Evolutionary conservation across 192 early-diverging fungal genomes (phyloP), one percentile per base, ranked within the genome.

Genomic region (Podila minutissima): DNA sequence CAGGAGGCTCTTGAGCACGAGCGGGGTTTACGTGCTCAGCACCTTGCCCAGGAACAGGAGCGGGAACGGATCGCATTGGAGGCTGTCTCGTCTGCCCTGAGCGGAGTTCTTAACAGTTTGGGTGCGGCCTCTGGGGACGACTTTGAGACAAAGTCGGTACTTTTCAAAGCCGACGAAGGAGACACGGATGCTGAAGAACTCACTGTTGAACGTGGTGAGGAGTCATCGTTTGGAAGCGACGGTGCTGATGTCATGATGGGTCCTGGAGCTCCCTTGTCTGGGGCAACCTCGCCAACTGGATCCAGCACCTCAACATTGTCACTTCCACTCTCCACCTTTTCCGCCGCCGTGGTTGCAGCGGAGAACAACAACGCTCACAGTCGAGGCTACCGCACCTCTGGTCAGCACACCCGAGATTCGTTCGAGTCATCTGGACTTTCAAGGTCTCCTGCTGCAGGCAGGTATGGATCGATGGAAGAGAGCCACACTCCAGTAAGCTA

Each of bases 101-200:
- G 48, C 37, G 77, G 77, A 5, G 71, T 81, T 3, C 26, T 81
- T n/a, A 60, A 70, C 5, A 68, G 66, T 24, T 20, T 79, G 35
- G 75, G 58, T 5, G 70, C 66, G 15, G 68, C 66, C 10, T 31
- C 59, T 1, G 68, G 71, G 8, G 77, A 81, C 13, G 77, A 81
- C 11, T 81, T 64, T 20, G 77, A 81, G 15, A 51, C 77, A 12
- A 81, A 81, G 29, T 81, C 77, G 4, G 67, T 65, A 22, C 67
- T 81, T 35, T 65, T 81, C 51, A 73, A 73, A 31, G 71, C 77
- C 0, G 71, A 81, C 15, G 71, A 81, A 37, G 77, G 77, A 9
- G 77, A 81, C 29, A 81, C 62, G 10, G 77, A 81, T 59, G 77
- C 77, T 1, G 77, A 81, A 29, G 77, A 81, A 37, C 37, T 81